Evolutionary conservation across 164 flowering plant species (phyloP), one percentile per base, ranked within the genome.

Genomic region (Nelumbo lutea): DNA sequence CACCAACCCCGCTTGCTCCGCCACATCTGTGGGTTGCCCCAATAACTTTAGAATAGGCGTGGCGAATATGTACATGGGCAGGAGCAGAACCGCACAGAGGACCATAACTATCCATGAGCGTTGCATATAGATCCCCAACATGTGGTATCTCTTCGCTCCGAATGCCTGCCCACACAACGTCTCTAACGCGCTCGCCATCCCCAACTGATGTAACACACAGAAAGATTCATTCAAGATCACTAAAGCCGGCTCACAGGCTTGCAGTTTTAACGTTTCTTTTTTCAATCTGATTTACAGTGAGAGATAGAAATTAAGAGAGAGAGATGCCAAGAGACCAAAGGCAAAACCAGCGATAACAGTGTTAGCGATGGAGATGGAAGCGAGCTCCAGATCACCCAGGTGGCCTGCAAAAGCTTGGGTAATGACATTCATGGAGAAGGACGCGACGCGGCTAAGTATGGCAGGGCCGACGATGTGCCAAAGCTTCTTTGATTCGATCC

Each of bases 381-480:
- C 88, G 64, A 88, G 88, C 50, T 85, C 82, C n/a, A 86, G 79
- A 41, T 85, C 86, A 1, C 90, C 89, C 55, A 86, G 71, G 68
- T 86, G 90, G 63, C 90, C 93, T 2, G 85, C 85, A 59, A 86
- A 86, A 42, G 90, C 84, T 70, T 80, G 84, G 27, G 87, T 83
- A 48, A 85, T 66, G 47, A 85, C 73, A 80, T 78, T 84, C 86
- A 85, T 84, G 66, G 83, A 42, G 70, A 15, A 84, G 14, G 80
- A 0, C 15, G 82, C 69, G 14, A 86, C 10, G 10, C 90, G 81
- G 79, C 81, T 82, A 79, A 88, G 79, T 38, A 85, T 83, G 51
- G 88, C 55, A 1, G 90, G 93, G 7, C 86, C 93, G 0, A 75
- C 88, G 41, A 88, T 84, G 46, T 59, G 75, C 89, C 88, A 87